Evolutionary conservation across 768 basidiomycete species (phyloP).

Genomic region (Calocybe indica): DNA sequence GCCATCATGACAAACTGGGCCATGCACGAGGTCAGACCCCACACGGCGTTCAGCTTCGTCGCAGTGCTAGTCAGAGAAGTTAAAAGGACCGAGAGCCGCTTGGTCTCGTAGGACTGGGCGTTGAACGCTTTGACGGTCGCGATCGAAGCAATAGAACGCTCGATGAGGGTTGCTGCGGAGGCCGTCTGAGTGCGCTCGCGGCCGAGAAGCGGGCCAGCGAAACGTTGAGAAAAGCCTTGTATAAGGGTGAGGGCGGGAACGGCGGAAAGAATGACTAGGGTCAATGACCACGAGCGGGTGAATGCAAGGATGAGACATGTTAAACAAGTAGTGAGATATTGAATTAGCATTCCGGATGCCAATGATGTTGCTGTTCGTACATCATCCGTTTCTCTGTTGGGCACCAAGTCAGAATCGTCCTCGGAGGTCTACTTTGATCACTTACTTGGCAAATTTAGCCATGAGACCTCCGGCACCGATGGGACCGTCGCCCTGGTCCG

Average conservation of each 20-base stretch:
- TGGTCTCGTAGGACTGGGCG: slow-evolving; percentile 47
- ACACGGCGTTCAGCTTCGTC: slow-evolving; percentile 54
- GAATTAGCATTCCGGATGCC: slow-evolving; percentile 70
- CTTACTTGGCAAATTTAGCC: slow-evolving; percentile 84
- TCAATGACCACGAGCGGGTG: slow-evolving; percentile 70
- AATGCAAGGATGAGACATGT: slow-evolving; percentile 83
- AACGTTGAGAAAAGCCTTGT: slow-evolving; percentile 66
- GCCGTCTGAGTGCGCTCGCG: slow-evolving; percentile 63
- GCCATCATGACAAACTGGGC: slow-evolving; percentile 81
- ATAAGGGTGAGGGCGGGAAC: slow-evolving; percentile 78
- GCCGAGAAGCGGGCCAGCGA: slow-evolving; percentile 62
- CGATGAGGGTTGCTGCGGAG: slow-evolving; percentile 71
- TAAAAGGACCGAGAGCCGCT: slow-evolving; percentile 40
- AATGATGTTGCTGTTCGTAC: slow-evolving; percentile 82
- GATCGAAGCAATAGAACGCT: slow-evolving; percentile 72
- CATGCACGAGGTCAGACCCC: slow-evolving; percentile 65
- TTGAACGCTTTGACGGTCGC: slow-evolving; percentile 93
- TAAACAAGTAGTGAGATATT: slow-evolving; percentile 75
- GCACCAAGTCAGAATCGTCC: not conserved
- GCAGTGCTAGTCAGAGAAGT: slow-evolving; percentile 40
- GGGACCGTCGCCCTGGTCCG: slow-evolving; percentile 42
- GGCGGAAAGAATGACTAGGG: slow-evolving; percentile 87
- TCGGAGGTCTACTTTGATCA: not conserved
- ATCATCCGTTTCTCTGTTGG: slow-evolving; percentile 85
- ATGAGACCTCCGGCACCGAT: slow-evolving; percentile 86